Base-by-base conservation (phyloP, 1,284 basidiomycete species). In the Marasmius sp. region DNA sequence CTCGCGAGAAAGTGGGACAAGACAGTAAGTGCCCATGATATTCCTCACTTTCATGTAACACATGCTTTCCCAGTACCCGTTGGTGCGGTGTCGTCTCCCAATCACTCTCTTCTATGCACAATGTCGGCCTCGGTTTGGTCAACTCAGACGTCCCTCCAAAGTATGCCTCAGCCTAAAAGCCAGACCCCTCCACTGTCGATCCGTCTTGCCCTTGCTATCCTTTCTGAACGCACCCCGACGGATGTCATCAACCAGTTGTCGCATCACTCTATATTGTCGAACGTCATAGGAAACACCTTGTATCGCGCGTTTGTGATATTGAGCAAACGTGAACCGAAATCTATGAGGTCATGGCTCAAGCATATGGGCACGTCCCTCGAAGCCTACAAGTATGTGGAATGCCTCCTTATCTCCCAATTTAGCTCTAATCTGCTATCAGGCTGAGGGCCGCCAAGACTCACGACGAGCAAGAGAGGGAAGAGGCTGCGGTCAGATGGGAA, bases 361-460 rank as follows among this genome's bases (percentile, higher is more conserved):
- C 81, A 85, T 57, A 70, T 89, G 34, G 86, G 87, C 1, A 71
- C 83, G 18, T 77, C 79, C 2, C 76, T 85, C 20, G 87, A 88
- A 65, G 71, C 87, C 16, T 89, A 88, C 67, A 77, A 76, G 85
- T 85, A 66, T 59, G 77, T 65, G 18, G 12, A 37, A 37, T 47
- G 45, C 57, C 38, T 58, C 60, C 36, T 41, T 57, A 59, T 57
- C 58, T 36, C 20, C 55, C 61, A 50, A 22, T 38, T 9, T n/a
- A 11, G 37, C 55, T 41, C 45, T 34, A 62, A 36, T 61, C 62
- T n/a, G 6, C 55, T 45, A 50, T n/a, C 69, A 83, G 78, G 69
- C 74, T 70, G 64, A 80, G 73, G 65, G 75, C 73, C 6, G 70
- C 65, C 48, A 66, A 65, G 14, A 66, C 72, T 14, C 61, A 66